These are phyloP conservation scores for Fusarium camptoceras DNA, from an alignment of 2,329 filamentous ascomycete genomes.

Conservation along the genomic window DNA sequence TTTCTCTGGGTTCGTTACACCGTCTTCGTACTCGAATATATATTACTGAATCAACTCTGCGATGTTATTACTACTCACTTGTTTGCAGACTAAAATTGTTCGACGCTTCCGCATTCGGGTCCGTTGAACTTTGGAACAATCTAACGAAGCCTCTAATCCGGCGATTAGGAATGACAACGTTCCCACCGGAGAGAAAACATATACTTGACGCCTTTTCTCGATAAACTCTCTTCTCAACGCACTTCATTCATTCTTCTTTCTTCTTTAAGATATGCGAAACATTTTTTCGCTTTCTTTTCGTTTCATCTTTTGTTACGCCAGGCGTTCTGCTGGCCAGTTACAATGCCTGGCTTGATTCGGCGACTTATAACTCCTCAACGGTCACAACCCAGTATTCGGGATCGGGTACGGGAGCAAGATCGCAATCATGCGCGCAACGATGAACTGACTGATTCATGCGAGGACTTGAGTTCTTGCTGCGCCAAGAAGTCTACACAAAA, in stretches of 20 bases:
- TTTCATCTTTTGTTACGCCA: conserved; percentile 29
- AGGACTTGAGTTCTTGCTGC: conserved; percentile 36
- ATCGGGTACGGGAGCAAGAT: conserved; percentile 15
- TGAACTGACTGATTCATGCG: conserved; percentile 33
- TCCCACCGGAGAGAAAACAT: conserved; percentile 19
- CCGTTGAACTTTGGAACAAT: conserved; percentile 33
- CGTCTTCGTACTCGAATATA: conserved; percentile 33
- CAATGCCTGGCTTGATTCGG: conserved; percentile 44
- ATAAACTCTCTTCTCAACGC: conserved; percentile 31
- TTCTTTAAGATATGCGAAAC: conserved; percentile 37
- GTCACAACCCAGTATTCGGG: conserved; percentile 13
- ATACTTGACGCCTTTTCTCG: conserved; percentile 26
- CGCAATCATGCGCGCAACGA: conserved; percentile 23
- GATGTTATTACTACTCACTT: conserved; percentile 5
- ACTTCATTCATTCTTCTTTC: conserved; percentile 4
- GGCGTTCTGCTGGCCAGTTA: conserved; percentile 24
- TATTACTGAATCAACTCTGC: conserved; percentile 23
- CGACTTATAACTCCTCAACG: conserved; percentile 42
- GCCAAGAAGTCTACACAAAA: conserved; percentile 31
- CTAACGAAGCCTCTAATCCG: conserved; percentile 36
- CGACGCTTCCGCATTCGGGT: conserved; percentile 33
- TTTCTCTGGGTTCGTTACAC: conserved; percentile 18
- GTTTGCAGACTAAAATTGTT: conserved; percentile 35
- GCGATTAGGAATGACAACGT: conserved; percentile 22
- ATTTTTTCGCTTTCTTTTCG: conserved; percentile 18